These are phyloP conservation scores for Leishmania mexicana DNA, from an alignment of 208 protist species.

Conservation along the genomic window DNA sequence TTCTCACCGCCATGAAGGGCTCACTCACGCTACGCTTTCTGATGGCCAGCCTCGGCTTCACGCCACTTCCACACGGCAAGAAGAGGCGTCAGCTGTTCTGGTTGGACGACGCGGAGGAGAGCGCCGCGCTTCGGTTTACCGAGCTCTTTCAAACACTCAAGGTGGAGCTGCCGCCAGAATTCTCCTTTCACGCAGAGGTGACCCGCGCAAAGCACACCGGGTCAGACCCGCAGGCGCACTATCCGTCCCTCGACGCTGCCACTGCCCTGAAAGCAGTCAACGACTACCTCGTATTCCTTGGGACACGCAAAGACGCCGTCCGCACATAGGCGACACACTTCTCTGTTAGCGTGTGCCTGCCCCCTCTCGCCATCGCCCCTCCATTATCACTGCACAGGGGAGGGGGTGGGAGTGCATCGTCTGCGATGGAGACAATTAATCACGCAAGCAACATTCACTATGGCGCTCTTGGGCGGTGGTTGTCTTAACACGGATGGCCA, in stretches of 20 bases:
- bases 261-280: slow-evolving; percentile 50
- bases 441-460: not conserved
- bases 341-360: not conserved
- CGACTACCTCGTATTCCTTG: slow-evolving; percentile 66
- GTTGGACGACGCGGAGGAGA: slow-evolving; percentile 64
- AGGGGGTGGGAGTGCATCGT: not conserved
- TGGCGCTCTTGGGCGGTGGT: not conserved
- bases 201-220: slow-evolving; percentile 16
- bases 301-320: slow-evolving; percentile 64
- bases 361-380: not conserved
- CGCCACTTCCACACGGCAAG: slow-evolving; percentile 21
- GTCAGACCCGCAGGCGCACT: not conserved
- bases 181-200: slow-evolving; percentile 61
- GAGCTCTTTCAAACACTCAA: slow-evolving; percentile 77
- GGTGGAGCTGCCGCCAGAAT: slow-evolving; percentile 48
- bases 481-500: not conserved
- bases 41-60: slow-evolving; percentile 69
- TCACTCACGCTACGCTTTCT: slow-evolving; percentile 59
- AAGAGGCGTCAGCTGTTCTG: slow-evolving; percentile 38
- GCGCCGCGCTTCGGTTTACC: slow-evolving; percentile 38
- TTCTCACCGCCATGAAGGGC: slow-evolving; percentile 60
- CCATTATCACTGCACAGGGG: not conserved
- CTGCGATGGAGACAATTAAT: not conserved
- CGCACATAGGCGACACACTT: slow-evolving; percentile 3
- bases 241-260: slow-evolving; percentile 46